Conservation (phyloP, 2,329 filamentous ascomycete genomes). For the Pestalotiopsis sp. region DNA sequence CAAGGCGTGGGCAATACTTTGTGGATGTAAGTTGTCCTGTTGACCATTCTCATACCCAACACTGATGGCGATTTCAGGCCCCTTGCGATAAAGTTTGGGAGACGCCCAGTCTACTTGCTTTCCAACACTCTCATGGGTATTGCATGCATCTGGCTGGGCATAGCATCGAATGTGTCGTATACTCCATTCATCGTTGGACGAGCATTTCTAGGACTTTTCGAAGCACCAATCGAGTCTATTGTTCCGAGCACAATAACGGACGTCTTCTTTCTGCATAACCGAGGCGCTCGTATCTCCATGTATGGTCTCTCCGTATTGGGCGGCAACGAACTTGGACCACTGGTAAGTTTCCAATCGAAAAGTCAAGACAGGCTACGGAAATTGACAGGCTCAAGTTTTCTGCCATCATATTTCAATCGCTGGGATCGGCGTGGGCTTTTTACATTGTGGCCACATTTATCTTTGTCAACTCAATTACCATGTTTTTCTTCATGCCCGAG, state of each 20-base stretch:
- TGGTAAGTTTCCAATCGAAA: conserved; percentile 13
- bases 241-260: conserved; percentile 37
- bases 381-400: conserved; percentile 22
- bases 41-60: too few relatives aligned
- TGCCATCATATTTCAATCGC: conserved; percentile 30
- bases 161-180: conserved; percentile 1
- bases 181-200: conserved; percentile 5
- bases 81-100: conserved; percentile 1
- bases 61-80: not conserved
- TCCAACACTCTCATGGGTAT: conserved; percentile 6
- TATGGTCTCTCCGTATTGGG: conserved; percentile 35
- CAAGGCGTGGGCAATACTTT: conserved; percentile 4
- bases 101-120: conserved; percentile 1
- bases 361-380: not conserved
- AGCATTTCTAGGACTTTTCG: conserved; percentile 2
- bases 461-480: conserved; percentile 28
- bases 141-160: conserved; percentile 1
- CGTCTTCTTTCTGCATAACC: conserved; percentile 36
- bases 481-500: conserved; percentile 34
- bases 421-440: conserved; percentile 36
- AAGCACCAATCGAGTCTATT: conserved; percentile 5
- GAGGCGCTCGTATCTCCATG: conserved; percentile 33
- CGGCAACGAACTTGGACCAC: conserved; percentile 33
- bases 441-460: conserved; percentile 33
- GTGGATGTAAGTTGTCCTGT: conserved; percentile 1